phyloP scores from a whole-genome alignment of 768 basidiomycete genomes.

The Boletus subparvulus region DNA sequence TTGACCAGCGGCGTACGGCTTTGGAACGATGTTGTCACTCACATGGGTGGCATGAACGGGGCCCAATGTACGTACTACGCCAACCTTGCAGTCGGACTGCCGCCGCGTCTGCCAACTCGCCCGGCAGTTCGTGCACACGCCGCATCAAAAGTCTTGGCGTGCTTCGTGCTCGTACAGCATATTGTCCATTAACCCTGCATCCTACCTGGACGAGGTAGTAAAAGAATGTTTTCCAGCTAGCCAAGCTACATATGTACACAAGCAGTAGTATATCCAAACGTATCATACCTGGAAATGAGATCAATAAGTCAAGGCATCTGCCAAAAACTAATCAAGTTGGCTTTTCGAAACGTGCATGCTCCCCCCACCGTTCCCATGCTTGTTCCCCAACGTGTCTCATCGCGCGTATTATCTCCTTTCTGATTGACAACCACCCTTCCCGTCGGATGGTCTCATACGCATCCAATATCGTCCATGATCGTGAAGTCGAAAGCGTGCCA shows the following conservation, averaged over 20 bases:
- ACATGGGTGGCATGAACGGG: slow-evolving; percentile 32
- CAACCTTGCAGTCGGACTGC: too few relatives aligned
- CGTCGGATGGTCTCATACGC: slow-evolving; percentile 39
- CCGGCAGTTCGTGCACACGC: not conserved
- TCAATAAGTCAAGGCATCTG: slow-evolving; percentile 19
- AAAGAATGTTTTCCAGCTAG: slow-evolving; percentile 8
- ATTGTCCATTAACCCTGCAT: too few relatives aligned
- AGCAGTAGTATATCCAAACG: slow-evolving; percentile 18
- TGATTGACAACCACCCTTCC: slow-evolving; percentile 42
- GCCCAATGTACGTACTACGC: not conserved
- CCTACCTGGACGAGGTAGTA: too few relatives aligned
- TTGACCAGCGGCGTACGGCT: not conserved
- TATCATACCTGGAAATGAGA: slow-evolving; percentile 14
- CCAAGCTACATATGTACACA: slow-evolving; percentile 9
- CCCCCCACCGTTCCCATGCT: slow-evolving; percentile 47
- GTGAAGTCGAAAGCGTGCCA: slow-evolving; percentile 37
- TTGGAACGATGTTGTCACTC: slow-evolving; percentile 5
- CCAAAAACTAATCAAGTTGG: slow-evolving; percentile 25
- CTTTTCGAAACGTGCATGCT: slow-evolving; percentile 26
- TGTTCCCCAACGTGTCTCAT: slow-evolving; percentile 38
- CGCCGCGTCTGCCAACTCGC: too few relatives aligned
- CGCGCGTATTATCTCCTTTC: slow-evolving; percentile 39
- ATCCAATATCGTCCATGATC: slow-evolving; percentile 38
- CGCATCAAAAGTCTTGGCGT: not conserved
- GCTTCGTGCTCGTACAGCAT: too few relatives aligned